Conservation (phyloP, 2,329 filamentous ascomycete species). For the Phyllosticta citriasiana region DNA sequence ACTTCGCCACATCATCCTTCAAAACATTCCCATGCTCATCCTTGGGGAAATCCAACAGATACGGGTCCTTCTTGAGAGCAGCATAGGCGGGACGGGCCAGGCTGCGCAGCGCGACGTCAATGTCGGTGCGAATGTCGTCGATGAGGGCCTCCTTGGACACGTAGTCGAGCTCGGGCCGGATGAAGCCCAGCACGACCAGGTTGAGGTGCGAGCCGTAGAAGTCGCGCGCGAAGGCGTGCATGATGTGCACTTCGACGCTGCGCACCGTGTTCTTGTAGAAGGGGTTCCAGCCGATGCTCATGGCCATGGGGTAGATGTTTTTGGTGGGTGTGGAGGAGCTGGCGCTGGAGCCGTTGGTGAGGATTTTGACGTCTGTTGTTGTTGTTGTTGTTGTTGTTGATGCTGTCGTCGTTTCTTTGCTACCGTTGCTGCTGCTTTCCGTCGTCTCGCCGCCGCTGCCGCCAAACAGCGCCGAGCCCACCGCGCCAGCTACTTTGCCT, state of each 20-base stretch:
- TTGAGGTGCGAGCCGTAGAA: constrained; percentile 81
- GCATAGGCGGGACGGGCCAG: constrained; percentile 55
- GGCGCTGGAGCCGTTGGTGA: background rate
- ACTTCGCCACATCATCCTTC: constrained; percentile 1
- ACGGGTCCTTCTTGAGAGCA: constrained; percentile 38
- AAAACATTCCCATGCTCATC: constrained; percentile 1
- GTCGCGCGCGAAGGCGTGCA: constrained; percentile 65
- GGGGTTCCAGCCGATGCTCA: constrained; percentile 94
- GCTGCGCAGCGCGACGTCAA: constrained; percentile 67
- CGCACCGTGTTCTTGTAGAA: constrained; percentile 89
- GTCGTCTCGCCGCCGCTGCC: constrained; percentile 8
- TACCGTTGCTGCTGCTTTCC: background rate
- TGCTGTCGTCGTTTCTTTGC: background rate
- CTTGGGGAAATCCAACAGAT: constrained; percentile 15
- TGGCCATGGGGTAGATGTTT: constrained; percentile 68
- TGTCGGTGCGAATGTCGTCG: constrained; percentile 81
- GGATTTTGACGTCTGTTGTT: background rate
- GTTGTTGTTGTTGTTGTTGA: background rate
- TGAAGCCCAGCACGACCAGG: constrained; percentile 73
- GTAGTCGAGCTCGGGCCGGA: constrained; percentile 85
- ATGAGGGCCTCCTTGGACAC: constrained; percentile 71
- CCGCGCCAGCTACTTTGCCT: constrained; percentile 3
- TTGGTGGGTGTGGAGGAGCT: background rate
- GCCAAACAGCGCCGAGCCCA: constrained; percentile 10
- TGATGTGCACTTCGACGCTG: constrained; percentile 81